phyloP scores from a whole-genome alignment of 2,329 filamentous ascomycete genomes.

The Trichoderma aggressivum region DNA sequence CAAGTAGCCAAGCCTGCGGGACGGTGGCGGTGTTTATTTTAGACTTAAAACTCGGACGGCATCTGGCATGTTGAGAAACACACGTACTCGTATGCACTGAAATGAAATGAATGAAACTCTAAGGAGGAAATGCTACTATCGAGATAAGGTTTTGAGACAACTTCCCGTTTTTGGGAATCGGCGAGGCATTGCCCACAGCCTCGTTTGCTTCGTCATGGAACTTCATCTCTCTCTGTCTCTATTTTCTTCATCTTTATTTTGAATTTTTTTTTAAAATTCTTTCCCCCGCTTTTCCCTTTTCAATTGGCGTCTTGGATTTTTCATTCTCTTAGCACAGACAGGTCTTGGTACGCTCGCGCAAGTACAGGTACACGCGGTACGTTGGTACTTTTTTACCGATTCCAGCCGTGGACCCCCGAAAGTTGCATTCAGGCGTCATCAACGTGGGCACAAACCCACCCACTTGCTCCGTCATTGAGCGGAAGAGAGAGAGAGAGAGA shows the following conservation, averaged over 20 bases:
- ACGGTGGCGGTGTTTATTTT: slow-evolving; percentile 20
- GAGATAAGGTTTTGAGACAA: background rate
- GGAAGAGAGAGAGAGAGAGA: background rate
- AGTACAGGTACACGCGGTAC: background rate
- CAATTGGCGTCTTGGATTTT: background rate
- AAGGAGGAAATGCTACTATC: background rate
- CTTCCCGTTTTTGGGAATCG: background rate
- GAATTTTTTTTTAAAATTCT: no score
- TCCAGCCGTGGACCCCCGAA: background rate
- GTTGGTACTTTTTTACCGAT: background rate
- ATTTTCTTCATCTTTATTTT: background rate
- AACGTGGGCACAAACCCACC: background rate
- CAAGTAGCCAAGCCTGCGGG: slow-evolving; percentile 14
- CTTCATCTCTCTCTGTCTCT: background rate
- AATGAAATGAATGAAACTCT: background rate
- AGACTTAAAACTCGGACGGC: slow-evolving; percentile 5
- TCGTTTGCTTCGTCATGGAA: background rate
- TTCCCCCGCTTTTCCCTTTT: background rate
- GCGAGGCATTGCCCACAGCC: background rate
- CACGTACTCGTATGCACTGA: no score
- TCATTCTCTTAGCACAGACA: background rate
- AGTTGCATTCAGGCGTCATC: background rate
- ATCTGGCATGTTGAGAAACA: background rate
- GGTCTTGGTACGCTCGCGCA: background rate
- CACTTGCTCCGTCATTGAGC: background rate